Base-by-base conservation (phyloP, 2,329 filamentous ascomycete species). In the Dissoconium aciculare region DNA sequence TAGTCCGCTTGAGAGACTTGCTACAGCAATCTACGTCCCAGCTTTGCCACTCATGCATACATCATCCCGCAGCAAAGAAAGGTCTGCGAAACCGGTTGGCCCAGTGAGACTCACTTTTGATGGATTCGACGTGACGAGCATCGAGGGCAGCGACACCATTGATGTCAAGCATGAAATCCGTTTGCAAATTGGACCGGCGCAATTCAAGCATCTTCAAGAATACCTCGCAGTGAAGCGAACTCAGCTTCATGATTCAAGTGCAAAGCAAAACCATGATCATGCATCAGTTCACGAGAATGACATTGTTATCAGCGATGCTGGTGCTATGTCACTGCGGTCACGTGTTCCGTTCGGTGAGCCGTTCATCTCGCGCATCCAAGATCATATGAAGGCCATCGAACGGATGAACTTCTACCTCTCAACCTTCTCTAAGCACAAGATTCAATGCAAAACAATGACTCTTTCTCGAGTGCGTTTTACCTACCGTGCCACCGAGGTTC, bases 381-480 rank as follows among this genome's bases (percentile, higher is more conserved):
- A 65, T 30, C 66, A 74, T 15, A 59, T 84, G 27, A 66, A 71
- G 41, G 69, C 73, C 9, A 69, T 89, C 34, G 71, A 79, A 45
- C 69, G 76, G 12, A 63, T 89, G 15, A 73, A 82, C 23, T 67
- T 68, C 26, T 81, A 80, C 45, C 62, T 83, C 15, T 67, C 73
- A 26, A 71, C 75, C 1, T 67, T 85, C 38, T 61, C 71, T 32
- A 59, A 62, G 38, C 62, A 69, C 41, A 62, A 66, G 30, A 66
- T 79, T 19, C 58, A 59, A 26, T 67, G 68, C 47, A 65, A 74
- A 41, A 59, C 65, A 24, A 63, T 77, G 33, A 71, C 68, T 11
- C 60, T 87, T 33, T 60, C 62, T 41, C 62, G 68, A 38, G 66
- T 89, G 4, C 58, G 67, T 3, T 83, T 89, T 50, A 69, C 63